Conservation (phyloP, 1,284 basidiomycete species). For the Lentinus polychrous region DNA sequence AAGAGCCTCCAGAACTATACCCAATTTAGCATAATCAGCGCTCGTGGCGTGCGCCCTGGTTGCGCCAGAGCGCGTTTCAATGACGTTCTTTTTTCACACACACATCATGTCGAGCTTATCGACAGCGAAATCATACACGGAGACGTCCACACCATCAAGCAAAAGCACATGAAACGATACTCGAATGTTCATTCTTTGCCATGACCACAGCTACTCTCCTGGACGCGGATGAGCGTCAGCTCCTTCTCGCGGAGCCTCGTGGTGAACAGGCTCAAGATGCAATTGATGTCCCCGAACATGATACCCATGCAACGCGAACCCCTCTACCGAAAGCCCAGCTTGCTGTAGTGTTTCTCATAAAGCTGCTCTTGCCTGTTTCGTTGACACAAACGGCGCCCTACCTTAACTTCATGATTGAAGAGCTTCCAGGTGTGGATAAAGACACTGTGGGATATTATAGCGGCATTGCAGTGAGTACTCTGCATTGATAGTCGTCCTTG, state of each 20-base stretch:
- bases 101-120: no score
- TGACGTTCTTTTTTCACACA: no score
- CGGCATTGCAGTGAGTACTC: conserved; percentile 21
- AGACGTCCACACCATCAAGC: no score
- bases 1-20: no score
- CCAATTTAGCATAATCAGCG: no score
- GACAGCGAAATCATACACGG: no score
- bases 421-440: conserved; percentile 5
- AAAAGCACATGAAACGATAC: no score
- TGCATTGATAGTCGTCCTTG: not conserved
- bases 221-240: not conserved
- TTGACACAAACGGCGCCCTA: conserved; percentile 28
- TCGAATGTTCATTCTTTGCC: not conserved
- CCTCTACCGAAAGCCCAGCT: conserved; percentile 25
- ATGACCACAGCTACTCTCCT: not conserved
- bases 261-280: not conserved
- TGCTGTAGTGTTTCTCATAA: conserved; percentile 24
- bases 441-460: conserved; percentile 26
- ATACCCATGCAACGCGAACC: not conserved
- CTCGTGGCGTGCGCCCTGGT: no score
- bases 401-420: conserved; percentile 28
- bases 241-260: not conserved
- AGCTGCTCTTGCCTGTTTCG: conserved; percentile 24
- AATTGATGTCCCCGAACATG: not conserved
- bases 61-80: no score